phyloP scores from a whole-genome alignment of 345 rosid genomes.

The Euphorbia pulcherrima region DNA sequence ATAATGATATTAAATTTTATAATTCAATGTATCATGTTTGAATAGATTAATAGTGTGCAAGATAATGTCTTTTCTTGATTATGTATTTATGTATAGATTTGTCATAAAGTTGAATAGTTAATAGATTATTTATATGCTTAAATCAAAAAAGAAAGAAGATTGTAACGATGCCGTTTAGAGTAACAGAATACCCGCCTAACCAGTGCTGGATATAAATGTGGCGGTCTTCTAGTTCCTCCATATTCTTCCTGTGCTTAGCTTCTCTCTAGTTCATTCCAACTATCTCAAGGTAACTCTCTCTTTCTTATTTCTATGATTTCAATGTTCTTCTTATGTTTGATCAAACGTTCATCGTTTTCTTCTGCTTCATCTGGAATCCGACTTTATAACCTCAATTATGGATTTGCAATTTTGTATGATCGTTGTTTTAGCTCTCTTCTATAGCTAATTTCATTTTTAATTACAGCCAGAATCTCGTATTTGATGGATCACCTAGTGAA shows the following conservation, averaged over 20 bases:
- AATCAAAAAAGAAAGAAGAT: not conserved
- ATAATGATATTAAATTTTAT: no score
- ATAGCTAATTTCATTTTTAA: not conserved
- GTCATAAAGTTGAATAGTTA: no score
- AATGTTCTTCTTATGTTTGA: not conserved
- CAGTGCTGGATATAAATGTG: not conserved
- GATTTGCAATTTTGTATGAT: not conserved
- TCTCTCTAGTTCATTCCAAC: not conserved
- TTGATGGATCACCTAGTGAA: not conserved
- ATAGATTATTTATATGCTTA: no score
- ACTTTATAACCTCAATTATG: not conserved
- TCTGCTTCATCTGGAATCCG: not conserved
- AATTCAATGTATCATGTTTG: no score
- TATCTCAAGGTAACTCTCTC: not conserved
- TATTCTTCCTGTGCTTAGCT: not conserved
- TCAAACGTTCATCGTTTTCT: not conserved
- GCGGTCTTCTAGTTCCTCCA: not conserved
- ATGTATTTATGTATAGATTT: no score
- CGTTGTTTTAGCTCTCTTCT: not conserved
- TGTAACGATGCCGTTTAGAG: not conserved
- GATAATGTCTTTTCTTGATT: no score
- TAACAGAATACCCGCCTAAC: conserved; percentile 3
- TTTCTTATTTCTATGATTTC: not conserved
- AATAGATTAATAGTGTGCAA: no score
- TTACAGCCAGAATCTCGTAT: no score